Evolutionary conservation across 495 filamentous ascomycete genomes (phyloP).

Genomic region (Bacidia rubella): DNA sequence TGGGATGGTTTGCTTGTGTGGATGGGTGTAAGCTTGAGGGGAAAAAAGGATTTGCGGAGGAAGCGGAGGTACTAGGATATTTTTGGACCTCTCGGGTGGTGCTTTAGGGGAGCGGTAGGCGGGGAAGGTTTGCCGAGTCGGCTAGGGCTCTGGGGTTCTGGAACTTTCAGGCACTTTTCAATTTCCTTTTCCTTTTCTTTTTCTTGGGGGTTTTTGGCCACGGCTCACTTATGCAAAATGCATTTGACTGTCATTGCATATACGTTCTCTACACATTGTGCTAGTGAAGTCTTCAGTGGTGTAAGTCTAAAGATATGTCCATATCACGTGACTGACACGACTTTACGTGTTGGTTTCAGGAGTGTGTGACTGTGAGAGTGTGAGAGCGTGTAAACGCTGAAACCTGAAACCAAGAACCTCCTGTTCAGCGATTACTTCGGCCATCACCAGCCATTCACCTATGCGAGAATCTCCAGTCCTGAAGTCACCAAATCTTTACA

Average conservation of each 20-base stretch:
- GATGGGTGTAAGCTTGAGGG: background rate
- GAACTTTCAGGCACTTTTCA: too few species aligned
- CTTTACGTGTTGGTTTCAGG: too few species aligned
- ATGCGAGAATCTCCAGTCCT: background rate
- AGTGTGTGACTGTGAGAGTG: background rate
- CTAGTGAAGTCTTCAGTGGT: too few species aligned
- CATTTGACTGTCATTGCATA: too few species aligned
- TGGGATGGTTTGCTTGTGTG: background rate
- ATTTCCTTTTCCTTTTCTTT: too few species aligned
- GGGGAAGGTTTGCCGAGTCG: too few species aligned
- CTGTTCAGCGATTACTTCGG: background rate
- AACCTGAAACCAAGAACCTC: background rate
- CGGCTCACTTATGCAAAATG: too few species aligned
- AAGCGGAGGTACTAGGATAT: background rate
- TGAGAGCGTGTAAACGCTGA: background rate
- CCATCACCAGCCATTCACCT: background rate
- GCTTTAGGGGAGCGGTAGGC: slow-evolving; percentile 5
- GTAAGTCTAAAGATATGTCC: too few species aligned
- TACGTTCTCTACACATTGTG: too few species aligned
- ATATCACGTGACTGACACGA: too few species aligned
- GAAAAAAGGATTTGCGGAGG: background rate
- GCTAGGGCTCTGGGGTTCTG: too few species aligned
- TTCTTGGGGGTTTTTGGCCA: too few species aligned
- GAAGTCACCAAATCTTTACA: background rate
- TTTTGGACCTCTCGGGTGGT: background rate